Base-by-base conservation (phyloP, 179 eudicot species). In the Carnegiea gigantea region DNA sequence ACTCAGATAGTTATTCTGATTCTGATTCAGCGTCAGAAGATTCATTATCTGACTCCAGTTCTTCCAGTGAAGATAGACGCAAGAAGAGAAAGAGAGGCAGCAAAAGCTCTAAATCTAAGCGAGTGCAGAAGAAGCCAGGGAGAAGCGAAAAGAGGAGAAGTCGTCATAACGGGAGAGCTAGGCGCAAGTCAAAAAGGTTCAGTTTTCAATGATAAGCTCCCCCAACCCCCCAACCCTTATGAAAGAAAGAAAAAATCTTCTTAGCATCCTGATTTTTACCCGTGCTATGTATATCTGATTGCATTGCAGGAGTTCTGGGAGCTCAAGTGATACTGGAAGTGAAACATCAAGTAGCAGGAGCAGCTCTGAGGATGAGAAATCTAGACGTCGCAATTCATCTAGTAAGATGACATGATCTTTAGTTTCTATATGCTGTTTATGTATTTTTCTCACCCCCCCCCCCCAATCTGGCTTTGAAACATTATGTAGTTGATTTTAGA, bases 21-120 rank as follows among this genome's bases (percentile, higher is more conserved):
- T 88, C 92, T 43, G 88, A 87, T 40, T 91, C 93, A 17, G 88
- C 84, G 70, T 89, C 91, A 18, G 89, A 86, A 60, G 91, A 91
- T 40, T 80, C 86, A 49, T 83, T 84, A 78, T 83, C 86, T 18
- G 86, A 84, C 80, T 90, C 98, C 44, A 90, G 91, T 81, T 93
- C 98, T 64, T 93, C 97, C 26, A 89, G 95, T 84, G 96, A 93
- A 77, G 89, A 89, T 43, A 90, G 89, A 79, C 93, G 85, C 60
- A 88, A 90, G 84, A 94, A 90, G 88, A 94, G 87, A 84, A 95
- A 88, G 89, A 89, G 89, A 84, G 80, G 92, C 65, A 80, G 84
- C 65, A 92, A 89, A 88, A 85, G 85, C 73, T 83, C 80, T 26
- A 91, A 85, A 76, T 82, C 80, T 23, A 91, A 85, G 75, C 88